Evolutionary conservation across 2,329 filamentous ascomycete genomes (phyloP).

Genomic region (Moelleriella libera): DNA sequence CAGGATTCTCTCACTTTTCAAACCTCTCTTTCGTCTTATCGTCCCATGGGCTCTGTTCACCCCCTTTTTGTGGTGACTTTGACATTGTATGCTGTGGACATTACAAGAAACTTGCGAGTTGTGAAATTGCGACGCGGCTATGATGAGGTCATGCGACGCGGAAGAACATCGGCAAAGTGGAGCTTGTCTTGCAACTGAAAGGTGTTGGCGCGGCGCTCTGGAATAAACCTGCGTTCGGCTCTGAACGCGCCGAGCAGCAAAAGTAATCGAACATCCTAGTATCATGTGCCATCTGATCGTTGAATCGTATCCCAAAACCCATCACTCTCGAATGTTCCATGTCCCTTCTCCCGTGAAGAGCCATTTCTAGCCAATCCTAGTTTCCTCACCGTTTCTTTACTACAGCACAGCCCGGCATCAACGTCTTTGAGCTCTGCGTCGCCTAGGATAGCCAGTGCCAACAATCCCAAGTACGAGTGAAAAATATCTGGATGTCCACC

Average conservation of each 20-base stretch:
- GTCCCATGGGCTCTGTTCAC: slow-evolving; percentile 32
- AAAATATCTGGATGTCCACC: slow-evolving; percentile 64
- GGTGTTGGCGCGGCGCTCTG: too few relatives aligned
- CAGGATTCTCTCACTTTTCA: slow-evolving; percentile 33
- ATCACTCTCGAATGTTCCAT: slow-evolving; percentile 8
- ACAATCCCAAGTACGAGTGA: slow-evolving; percentile 79
- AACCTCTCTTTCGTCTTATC: slow-evolving; percentile 50
- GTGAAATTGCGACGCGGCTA: background rate
- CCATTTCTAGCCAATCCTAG: slow-evolving; percentile 31
- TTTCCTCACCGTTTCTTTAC: slow-evolving; percentile 38
- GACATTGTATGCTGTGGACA: background rate
- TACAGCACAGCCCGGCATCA: slow-evolving; percentile 66
- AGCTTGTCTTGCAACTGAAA: too few relatives aligned
- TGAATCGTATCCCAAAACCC: slow-evolving; percentile 11
- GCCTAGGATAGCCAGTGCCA: slow-evolving; percentile 59
- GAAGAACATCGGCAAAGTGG: background rate
- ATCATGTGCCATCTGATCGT: too few relatives aligned
- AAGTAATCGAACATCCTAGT: too few relatives aligned
- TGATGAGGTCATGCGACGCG: slow-evolving; percentile 4
- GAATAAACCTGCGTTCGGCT: too few relatives aligned
- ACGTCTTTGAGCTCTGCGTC: slow-evolving; percentile 56
- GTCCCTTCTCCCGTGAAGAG: slow-evolving; percentile 10
- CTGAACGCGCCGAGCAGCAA: too few relatives aligned
- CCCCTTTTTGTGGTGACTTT: slow-evolving; percentile 1
- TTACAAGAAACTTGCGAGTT: background rate